Percentiles rank a stretch among this genome's conserved stretches.
phyloP scores from a whole-genome alignment of 495 filamentous ascomycete species.

The Wilcoxina mikolae region DNA sequence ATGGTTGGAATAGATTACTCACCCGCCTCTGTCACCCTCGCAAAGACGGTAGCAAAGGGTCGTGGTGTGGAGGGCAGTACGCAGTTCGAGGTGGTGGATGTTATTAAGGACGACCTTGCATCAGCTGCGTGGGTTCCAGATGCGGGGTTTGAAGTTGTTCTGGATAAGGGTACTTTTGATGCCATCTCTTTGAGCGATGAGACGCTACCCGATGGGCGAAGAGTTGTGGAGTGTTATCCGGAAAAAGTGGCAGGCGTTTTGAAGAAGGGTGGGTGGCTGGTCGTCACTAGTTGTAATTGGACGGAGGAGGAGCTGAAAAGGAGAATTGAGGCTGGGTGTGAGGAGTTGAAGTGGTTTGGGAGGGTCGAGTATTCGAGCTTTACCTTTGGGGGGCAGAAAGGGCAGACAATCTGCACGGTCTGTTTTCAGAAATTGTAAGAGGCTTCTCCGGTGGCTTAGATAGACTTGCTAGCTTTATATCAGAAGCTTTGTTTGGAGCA shows the following conservation, averaged over 20 bases:
- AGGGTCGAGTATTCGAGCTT: constrained; percentile 69
- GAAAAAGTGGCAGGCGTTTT: constrained; percentile 49
- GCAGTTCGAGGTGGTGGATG: constrained; percentile 62
- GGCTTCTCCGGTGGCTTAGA: too few species aligned
- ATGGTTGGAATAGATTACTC: constrained; percentile 89
- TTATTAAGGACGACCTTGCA: constrained; percentile 40
- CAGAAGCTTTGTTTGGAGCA: too few species aligned
- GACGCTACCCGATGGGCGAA: constrained; percentile 36
- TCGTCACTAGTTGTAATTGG: constrained; percentile 97
- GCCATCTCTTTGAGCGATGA: constrained; percentile 64
- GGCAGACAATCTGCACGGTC: constrained; percentile 68
- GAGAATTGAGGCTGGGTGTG: constrained; percentile 27
- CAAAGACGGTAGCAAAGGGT: constrained; percentile 35
- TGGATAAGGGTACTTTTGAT: constrained; percentile 97
- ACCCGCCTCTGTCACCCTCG: constrained; percentile 52
- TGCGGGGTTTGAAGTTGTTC: constrained; percentile 60
- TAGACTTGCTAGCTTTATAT: too few species aligned
- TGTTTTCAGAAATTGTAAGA: not conserved
- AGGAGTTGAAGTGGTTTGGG: constrained; percentile 41
- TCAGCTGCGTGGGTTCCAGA: constrained; percentile 21
- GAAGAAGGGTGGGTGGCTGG: constrained; percentile 51
- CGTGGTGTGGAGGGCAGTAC: constrained; percentile 32
- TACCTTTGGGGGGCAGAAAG: constrained; percentile 71
- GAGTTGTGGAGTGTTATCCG: constrained; percentile 60
- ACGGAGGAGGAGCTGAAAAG: constrained; percentile 67